Base-by-base conservation (phyloP, 1,284 basidiomycete species). In the Puccinia novopanici region DNA sequence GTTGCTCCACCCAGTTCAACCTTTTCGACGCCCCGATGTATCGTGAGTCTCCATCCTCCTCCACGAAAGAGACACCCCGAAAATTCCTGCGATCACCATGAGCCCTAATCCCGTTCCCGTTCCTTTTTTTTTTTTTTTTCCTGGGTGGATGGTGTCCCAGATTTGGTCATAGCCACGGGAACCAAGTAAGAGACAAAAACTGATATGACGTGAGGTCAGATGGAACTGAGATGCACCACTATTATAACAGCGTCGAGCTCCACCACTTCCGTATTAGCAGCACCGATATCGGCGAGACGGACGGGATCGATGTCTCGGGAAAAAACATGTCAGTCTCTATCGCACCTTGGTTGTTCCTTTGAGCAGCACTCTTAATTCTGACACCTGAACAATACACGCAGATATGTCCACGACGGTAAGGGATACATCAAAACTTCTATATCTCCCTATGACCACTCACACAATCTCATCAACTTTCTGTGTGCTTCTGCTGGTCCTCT, bases 241-340 rank as follows among this genome's bases (percentile, higher is more conserved):
- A 0, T 2, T 30, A 54, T 37, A n/a, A n/a, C 45, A 78, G 75
- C 75, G 15, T 70, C 50, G n/a, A 45, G 22, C 45, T 78, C 40
- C 75, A 78, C 52, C 13, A 78, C 54, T 78, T 78, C 48, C 59
- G 67, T 24, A 78, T 78, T 37, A 61, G 67, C 22, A 45, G 75
- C 22, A 27, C 48, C 2, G 34, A 78, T 45, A 70, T 78, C 30
- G 75, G 75, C 10, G 37, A 45, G 22, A 78, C 75, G 19, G 75
- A 78, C 59, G 75, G 75, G 15, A 70, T 78, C 24, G 52, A 67
- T 34, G 65, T 78, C 37, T 45, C 75, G 42, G 75, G 75, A 37
- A 40, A 10, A 24, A 42, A 70, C 52, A 78, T 68, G 75, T 78
- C n/a, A 57, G 75, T 45, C 5, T 40, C 8, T 40, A 27, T 13